Conservation (phyloP, 2,329 filamentous ascomycete species). For the Alternaria triticina region DNA sequence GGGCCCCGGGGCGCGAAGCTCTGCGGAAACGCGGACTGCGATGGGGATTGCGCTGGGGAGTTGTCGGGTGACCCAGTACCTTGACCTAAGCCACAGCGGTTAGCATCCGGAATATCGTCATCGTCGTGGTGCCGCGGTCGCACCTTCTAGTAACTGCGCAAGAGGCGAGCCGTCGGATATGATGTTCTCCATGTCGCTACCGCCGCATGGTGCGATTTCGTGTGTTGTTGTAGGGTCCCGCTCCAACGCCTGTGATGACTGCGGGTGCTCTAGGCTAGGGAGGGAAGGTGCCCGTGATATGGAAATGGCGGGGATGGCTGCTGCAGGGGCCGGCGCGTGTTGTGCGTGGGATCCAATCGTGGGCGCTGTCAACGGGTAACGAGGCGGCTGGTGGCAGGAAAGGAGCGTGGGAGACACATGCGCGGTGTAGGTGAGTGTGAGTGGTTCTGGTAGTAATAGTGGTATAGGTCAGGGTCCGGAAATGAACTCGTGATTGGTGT, state of each 20-base stretch:
- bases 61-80: conserved; percentile 39
- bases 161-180: conserved; percentile 87
- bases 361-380: neutral
- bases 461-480: conserved; percentile 13
- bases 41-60: conserved; percentile 20
- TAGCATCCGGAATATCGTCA: conserved; percentile 18
- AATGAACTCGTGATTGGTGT: conserved; percentile 16
- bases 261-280: conserved; percentile 8
- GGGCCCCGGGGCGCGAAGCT: conserved; percentile 60
- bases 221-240: conserved; percentile 21
- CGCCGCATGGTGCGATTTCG: conserved; percentile 37
- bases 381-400: neutral
- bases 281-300: conserved; percentile 12
- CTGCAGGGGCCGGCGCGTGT: conserved; percentile 8
- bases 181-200: conserved; percentile 76
- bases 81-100: conserved; percentile 37
- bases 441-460: conserved; percentile 15
- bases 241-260: conserved; percentile 15
- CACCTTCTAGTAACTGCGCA: conserved; percentile 85
- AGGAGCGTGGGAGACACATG: conserved; percentile 8
- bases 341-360: conserved; percentile 14
- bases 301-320: conserved; percentile 7
- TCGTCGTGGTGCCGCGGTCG: neutral
- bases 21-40: conserved; percentile 20
- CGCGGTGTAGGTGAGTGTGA: neutral